A percentile compares a stretch with the other conserved stretches of the same genome.
Conservation (phyloP, 2,329 filamentous ascomycete species). For the Aspergillus pseudonomiae region DNA sequence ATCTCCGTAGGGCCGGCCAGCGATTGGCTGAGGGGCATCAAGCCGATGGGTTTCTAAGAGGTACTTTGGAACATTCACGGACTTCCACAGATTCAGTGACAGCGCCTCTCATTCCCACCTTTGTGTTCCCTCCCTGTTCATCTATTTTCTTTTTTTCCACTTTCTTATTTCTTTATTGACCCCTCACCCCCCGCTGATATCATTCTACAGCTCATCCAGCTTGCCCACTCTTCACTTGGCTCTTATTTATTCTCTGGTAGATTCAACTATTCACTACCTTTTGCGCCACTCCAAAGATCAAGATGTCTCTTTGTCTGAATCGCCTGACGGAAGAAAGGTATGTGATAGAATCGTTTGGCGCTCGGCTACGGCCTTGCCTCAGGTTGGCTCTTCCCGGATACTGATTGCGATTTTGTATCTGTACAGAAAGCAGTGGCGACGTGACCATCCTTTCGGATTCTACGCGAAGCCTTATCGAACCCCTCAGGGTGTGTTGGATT, state of each 20-base stretch:
- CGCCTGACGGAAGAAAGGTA: conserved; percentile 87
- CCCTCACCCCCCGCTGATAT: background rate
- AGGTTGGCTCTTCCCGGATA: background rate
- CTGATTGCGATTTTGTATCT: conserved; percentile 19
- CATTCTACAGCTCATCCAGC: background rate
- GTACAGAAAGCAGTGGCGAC: conserved; percentile 91
- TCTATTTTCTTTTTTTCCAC: background rate
- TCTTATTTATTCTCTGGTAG: background rate
- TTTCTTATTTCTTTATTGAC: background rate
- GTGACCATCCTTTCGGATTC: conserved; percentile 97
- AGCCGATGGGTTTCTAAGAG: conserved; percentile 3
- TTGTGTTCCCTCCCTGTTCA: conserved; percentile 3
- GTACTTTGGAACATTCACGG: conserved; percentile 12
- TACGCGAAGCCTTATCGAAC: conserved; percentile 86
- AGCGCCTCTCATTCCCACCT: conserved; percentile 4
- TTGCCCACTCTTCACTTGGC: background rate
- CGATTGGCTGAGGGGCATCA: conserved; percentile 25
- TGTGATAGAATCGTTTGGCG: conserved; percentile 30
- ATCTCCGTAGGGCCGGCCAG: conserved; percentile 6
- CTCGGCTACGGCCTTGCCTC: background rate
- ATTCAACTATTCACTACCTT: background rate
- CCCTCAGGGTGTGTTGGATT: conserved; percentile 77
- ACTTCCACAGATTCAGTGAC: background rate
- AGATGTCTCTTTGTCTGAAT: conserved; percentile 87
- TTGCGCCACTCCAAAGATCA: conserved; percentile 16